phyloP scores from a whole-genome alignment of 139 green algal species.

The Chlamydomonas urium region DNA sequence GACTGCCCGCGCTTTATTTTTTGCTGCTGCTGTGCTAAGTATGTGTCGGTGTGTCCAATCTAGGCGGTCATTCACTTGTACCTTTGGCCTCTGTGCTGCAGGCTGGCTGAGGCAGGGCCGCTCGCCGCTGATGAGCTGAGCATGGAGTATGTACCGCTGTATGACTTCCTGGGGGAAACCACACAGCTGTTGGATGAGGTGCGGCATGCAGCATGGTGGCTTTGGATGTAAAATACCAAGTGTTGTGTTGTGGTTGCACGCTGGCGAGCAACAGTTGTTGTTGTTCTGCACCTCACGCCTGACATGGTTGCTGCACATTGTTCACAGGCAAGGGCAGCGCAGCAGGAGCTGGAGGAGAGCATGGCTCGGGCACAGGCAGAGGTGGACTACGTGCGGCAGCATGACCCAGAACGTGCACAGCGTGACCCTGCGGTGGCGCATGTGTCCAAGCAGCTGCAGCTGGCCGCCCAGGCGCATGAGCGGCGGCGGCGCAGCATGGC shows the following conservation, averaged over 20 bases:
- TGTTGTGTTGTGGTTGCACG: no score
- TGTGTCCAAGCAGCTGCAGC: slow-evolving; percentile 17
- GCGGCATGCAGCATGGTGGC: no score
- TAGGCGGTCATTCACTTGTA: neutral
- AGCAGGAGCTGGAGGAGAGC: slow-evolving; percentile 14
- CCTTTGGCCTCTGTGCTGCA: neutral
- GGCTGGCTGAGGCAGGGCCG: neutral
- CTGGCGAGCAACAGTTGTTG: no score
- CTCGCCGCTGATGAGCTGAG: slow-evolving; percentile 20
- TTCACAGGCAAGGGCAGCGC: slow-evolving; percentile 13
- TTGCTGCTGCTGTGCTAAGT: no score
- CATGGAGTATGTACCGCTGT: slow-evolving; percentile 20
- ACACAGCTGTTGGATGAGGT: slow-evolving; percentile 22
- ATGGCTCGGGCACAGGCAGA: slow-evolving; percentile 13
- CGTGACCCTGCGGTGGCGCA: neutral
- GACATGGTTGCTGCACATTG: no score
- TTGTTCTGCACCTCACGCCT: no score
- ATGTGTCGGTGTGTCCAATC: no score
- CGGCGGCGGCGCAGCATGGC: slow-evolving; percentile 13
- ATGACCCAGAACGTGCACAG: neutral
- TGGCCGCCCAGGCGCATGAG: slow-evolving; percentile 14
- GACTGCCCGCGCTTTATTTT: no score
- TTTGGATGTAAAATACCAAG: no score
- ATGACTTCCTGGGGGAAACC: slow-evolving; percentile 21
- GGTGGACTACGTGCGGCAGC: slow-evolving; percentile 6